These are phyloP conservation scores for Botrytis squamosa DNA, from an alignment of 2,329 filamentous ascomycete genomes.

Conservation along the genomic window DNA sequence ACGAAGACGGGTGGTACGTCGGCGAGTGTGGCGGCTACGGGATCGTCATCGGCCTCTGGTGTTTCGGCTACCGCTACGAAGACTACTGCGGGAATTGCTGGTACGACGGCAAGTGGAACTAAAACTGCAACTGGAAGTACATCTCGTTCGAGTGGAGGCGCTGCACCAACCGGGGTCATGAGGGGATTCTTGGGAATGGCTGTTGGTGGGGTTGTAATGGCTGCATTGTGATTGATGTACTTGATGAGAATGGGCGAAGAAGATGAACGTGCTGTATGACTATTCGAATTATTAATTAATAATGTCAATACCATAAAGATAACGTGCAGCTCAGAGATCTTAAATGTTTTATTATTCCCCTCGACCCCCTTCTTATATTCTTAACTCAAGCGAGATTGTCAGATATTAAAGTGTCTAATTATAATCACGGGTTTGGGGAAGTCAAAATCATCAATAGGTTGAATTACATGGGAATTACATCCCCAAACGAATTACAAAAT, in stretches of 20 bases:
- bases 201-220: constrained; percentile 29
- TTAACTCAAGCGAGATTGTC: not conserved
- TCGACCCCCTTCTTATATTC: not conserved
- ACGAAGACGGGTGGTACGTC: constrained; percentile 36
- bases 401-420: not conserved
- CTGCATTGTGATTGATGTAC: constrained; percentile 29
- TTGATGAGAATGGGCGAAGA: not conserved
- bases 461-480: too few relatives aligned
- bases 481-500: not conserved
- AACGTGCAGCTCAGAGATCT: not conserved
- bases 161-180: constrained; percentile 34
- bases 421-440: too few relatives aligned
- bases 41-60: not conserved
- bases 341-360: not conserved
- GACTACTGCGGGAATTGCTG: constrained; percentile 4
- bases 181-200: constrained; percentile 33
- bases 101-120: constrained; percentile 18
- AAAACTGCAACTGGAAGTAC: constrained; percentile 19
- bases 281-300: not conserved
- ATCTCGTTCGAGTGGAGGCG: constrained; percentile 33
- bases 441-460: too few relatives aligned
- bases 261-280: not conserved
- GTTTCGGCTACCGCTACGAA: not conserved
- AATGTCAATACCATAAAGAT: not conserved
- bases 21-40: constrained; percentile 18